A percentile compares a stretch with the other conserved stretches of the same genome.
phyloP scores from a whole-genome alignment of 495 filamentous ascomycete species.

The Neurospora sp. region DNA sequence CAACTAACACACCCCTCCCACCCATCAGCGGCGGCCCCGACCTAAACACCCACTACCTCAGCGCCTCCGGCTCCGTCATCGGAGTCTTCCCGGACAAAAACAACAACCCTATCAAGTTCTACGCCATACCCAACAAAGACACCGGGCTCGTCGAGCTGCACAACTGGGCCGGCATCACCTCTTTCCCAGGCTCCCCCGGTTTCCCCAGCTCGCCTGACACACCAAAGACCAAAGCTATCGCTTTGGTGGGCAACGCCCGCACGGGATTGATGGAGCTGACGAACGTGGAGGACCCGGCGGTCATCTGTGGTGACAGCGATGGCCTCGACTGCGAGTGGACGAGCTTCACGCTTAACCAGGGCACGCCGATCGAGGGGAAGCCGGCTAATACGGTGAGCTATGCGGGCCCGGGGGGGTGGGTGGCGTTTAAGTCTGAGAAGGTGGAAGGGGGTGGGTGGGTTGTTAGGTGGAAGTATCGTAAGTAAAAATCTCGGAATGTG shows the following conservation, averaged over 20 bases:
- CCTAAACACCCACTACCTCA: slow-evolving; percentile 11
- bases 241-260: not conserved
- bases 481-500: not conserved
- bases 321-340: not conserved
- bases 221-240: not conserved
- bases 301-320: not conserved
- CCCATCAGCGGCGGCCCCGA: not conserved
- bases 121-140: slow-evolving; percentile 4
- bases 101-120: slow-evolving; percentile 3
- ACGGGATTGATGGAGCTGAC: slow-evolving; percentile 15
- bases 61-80: slow-evolving; percentile 5
- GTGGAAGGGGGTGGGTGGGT: slow-evolving; percentile 16
- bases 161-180: slow-evolving; percentile 6
- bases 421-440: slow-evolving; percentile 3
- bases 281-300: slow-evolving; percentile 24
- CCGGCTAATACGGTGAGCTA: slow-evolving; percentile 23
- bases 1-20: not conserved
- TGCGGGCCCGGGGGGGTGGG: slow-evolving; percentile 16
- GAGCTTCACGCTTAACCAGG: slow-evolving; percentile 23
- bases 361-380: slow-evolving; percentile 16
- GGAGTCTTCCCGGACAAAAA: slow-evolving; percentile 5
- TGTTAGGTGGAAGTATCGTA: slow-evolving; percentile 26
- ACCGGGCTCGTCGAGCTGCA: slow-evolving; percentile 5
- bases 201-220: not conserved
- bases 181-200: slow-evolving; percentile 25